Conservation (phyloP, 2,329 filamentous ascomycete genomes). For the Aspergillus jensenii region DNA sequence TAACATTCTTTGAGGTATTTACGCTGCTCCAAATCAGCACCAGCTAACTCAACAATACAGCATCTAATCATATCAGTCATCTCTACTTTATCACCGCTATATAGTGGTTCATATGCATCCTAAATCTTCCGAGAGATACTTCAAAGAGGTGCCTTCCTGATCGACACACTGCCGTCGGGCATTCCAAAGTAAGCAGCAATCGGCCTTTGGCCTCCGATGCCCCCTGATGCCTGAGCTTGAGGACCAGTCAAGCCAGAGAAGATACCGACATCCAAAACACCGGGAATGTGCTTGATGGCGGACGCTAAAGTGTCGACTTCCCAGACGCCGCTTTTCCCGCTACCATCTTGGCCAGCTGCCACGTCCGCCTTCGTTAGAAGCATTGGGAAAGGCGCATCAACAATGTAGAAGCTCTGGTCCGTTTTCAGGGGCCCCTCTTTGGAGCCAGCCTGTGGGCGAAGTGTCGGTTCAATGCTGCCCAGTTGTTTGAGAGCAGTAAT, state of each 20-base stretch:
- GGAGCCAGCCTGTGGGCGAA: constrained; percentile 70
- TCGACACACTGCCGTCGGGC: constrained; percentile 68
- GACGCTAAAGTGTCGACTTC: constrained; percentile 73
- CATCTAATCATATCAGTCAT: constrained; percentile 21
- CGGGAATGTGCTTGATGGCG: constrained; percentile 76
- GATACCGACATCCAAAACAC: constrained; percentile 87
- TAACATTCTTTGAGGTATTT: neutral
- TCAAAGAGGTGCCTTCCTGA: constrained; percentile 44
- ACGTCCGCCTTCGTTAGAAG: constrained; percentile 66
- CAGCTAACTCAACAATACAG: constrained; percentile 12
- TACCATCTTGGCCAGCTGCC: constrained; percentile 47
- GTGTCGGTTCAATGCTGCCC: constrained; percentile 67
- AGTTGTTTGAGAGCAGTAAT: constrained; percentile 69
- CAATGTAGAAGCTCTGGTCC: constrained; percentile 83
- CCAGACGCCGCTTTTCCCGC: constrained; percentile 69
- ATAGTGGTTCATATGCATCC: neutral
- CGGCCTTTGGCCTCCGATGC: constrained; percentile 79
- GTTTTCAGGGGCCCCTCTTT: constrained; percentile 84
- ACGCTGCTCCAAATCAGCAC: constrained; percentile 8
- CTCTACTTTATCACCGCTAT: constrained; percentile 1
- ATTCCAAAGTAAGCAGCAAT: constrained; percentile 94
- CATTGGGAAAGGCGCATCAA: constrained; percentile 84
- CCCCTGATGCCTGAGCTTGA: constrained; percentile 61
- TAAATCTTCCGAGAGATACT: neutral
- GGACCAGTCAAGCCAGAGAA: constrained; percentile 81